phyloP scores from a whole-genome alignment of 257 asterid genomes.

The Solanum virginianum region DNA sequence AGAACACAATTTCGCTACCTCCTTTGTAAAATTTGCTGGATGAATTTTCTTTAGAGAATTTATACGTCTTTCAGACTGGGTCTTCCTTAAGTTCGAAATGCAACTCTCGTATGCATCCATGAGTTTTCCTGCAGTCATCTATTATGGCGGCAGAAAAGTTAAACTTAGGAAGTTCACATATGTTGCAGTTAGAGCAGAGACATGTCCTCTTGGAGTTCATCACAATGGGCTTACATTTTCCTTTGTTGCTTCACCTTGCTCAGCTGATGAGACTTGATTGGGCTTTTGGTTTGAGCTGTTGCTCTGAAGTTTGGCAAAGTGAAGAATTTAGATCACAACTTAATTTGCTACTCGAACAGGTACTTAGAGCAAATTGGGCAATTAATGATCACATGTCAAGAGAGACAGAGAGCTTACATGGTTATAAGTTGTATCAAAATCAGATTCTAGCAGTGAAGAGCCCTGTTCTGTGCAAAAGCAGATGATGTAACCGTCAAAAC shows the following conservation, averaged over 20 bases:
- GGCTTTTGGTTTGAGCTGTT: constrained; percentile 16
- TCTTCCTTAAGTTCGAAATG: constrained; percentile 31
- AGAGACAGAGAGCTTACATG: constrained; percentile 3
- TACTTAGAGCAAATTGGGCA: background rate
- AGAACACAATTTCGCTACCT: constrained; percentile 17
- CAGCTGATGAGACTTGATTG: constrained; percentile 21
- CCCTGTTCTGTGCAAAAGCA: constrained; percentile 47
- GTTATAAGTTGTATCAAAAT: constrained; percentile 25
- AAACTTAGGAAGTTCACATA: background rate
- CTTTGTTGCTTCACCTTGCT: constrained; percentile 15
- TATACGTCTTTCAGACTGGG: constrained; percentile 54
- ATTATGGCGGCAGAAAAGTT: constrained; percentile 11
- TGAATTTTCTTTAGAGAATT: constrained; percentile 52
- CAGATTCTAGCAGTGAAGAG: constrained; percentile 11
- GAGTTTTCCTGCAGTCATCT: constrained; percentile 68
- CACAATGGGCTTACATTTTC: constrained; percentile 32
- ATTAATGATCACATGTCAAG: background rate
- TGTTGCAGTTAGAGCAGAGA: background rate
- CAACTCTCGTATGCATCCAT: constrained; percentile 62
- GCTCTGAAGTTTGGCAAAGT: constrained; percentile 26
- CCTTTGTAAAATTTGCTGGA: constrained; percentile 85
- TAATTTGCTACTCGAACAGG: background rate
- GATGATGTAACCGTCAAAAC: constrained; percentile 6
- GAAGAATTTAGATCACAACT: background rate
- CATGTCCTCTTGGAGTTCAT: background rate